phyloP scores from a whole-genome alignment of 257 asterid species.

The Schizonepeta tenuifolia region DNA sequence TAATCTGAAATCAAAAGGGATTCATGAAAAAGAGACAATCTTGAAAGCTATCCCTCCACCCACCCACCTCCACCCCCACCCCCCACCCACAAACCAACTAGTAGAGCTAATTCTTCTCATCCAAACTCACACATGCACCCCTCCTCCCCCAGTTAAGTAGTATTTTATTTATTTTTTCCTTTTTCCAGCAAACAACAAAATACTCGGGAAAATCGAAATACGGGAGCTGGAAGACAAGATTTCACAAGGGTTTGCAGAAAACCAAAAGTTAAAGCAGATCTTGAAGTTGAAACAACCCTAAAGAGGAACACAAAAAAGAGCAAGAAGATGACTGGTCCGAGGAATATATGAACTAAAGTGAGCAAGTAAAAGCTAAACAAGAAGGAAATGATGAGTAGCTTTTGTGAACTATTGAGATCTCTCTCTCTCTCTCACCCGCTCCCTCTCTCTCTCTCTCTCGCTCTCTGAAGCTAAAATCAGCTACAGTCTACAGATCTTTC shows the following conservation, averaged over 20 bases:
- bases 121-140: conserved; percentile 51
- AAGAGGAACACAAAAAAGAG: conserved; percentile 32
- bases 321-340: conserved; percentile 50
- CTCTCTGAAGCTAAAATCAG: conserved; percentile 40
- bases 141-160: conserved; percentile 22
- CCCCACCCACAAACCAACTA: conserved; percentile 44
- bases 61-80: conserved; percentile 45
- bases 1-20: conserved; percentile 37
- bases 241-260: conserved; percentile 32
- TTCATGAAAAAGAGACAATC: conserved; percentile 32
- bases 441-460: conserved; percentile 28
- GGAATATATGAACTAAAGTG: conserved; percentile 49
- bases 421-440: conserved; percentile 33
- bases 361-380: conserved; percentile 45
- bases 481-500: conserved; percentile 41
- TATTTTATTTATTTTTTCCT: not conserved
- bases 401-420: conserved; percentile 53
- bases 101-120: conserved; percentile 41
- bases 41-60: conserved; percentile 41
- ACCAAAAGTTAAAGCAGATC: conserved; percentile 59
- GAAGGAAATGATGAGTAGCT: conserved; percentile 55
- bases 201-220: conserved; percentile 21
- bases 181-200: conserved; percentile 17
- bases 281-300: conserved; percentile 48
- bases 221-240: conserved; percentile 10